phyloP scores from a whole-genome alignment of 2,329 filamentous ascomycete species.

The Didymella glomerata region DNA sequence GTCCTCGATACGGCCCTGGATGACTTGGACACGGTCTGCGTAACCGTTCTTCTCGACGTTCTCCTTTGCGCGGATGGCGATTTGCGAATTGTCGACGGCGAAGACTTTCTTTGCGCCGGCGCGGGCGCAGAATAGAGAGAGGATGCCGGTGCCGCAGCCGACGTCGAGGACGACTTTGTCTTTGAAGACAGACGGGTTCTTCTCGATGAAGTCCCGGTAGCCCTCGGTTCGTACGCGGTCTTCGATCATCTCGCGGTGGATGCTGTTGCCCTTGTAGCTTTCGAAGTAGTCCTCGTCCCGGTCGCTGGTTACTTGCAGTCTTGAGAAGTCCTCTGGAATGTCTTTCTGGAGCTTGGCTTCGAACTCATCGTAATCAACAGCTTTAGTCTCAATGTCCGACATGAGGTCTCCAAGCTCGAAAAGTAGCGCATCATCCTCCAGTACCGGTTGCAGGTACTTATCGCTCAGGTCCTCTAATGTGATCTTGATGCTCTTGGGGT shows the following conservation, averaged over 20 bases:
- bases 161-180: slow-evolving; percentile 90
- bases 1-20: slow-evolving; percentile 89
- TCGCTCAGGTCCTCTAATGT: slow-evolving; percentile 75
- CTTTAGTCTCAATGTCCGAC: slow-evolving; percentile 39
- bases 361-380: slow-evolving; percentile 45
- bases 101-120: slow-evolving; percentile 87
- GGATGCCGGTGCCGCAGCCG: slow-evolving; percentile 81
- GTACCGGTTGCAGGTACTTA: slow-evolving; percentile 79
- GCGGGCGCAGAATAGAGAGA: slow-evolving; percentile 93
- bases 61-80: slow-evolving; percentile 84
- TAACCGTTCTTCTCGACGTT: slow-evolving; percentile 85
- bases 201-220: slow-evolving; percentile 94
- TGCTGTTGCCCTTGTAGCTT: slow-evolving; percentile 72
- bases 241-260: slow-evolving; percentile 96
- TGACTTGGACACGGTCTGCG: slow-evolving; percentile 75
- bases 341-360: slow-evolving; percentile 55
- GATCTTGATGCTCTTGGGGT: slow-evolving; percentile 59
- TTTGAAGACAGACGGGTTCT: slow-evolving; percentile 85
- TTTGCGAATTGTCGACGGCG: slow-evolving; percentile 90
- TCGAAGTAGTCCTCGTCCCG: slow-evolving; percentile 69
- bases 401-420: slow-evolving; percentile 83
- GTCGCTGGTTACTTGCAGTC: slow-evolving; percentile 49
- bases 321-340: slow-evolving; percentile 42
- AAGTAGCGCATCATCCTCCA: slow-evolving; percentile 89
- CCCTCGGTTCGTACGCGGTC: slow-evolving; percentile 87